Percentiles rank a stretch among this genome's conserved stretches.
These are phyloP conservation scores for Boletus huronensis DNA, from an alignment of 768 basidiomycete genomes.

Conservation along the genomic window DNA sequence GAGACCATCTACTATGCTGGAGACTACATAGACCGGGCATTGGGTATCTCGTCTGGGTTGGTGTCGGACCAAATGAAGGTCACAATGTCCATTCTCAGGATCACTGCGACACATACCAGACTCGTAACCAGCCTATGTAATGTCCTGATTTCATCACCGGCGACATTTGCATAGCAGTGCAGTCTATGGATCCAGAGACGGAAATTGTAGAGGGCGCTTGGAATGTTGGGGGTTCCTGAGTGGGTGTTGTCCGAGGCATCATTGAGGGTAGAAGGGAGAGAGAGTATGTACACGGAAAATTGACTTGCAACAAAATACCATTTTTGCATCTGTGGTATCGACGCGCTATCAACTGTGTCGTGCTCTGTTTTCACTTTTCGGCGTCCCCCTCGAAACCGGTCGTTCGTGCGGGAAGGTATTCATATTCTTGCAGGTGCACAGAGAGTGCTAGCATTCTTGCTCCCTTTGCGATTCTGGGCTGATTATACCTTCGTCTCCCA, in stretches of 20 bases:
- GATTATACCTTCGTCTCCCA: neutral
- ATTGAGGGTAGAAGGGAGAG: neutral
- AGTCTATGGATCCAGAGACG: neutral
- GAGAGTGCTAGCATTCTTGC: neutral
- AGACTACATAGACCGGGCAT: constrained; percentile 25
- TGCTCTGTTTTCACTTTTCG: neutral
- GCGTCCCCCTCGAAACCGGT: no score
- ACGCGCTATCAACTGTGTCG: neutral
- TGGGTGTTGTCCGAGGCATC: neutral
- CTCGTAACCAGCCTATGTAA: neutral
- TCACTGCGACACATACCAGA: neutral
- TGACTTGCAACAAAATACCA: neutral
- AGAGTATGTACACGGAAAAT: neutral
- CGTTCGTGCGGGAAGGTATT: neutral
- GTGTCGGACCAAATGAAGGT: neutral
- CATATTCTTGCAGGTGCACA: neutral
- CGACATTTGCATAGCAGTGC: neutral
- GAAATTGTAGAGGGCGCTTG: neutral
- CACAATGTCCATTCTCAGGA: neutral
- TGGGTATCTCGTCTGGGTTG: neutral
- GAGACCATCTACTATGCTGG: constrained; percentile 44
- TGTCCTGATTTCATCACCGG: neutral
- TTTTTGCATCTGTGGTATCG: neutral
- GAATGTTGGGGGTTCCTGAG: neutral
- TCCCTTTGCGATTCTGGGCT: neutral